Evolutionary conservation across 768 basidiomycete genomes (phyloP).

Genomic region (Tulasnella sp.): DNA sequence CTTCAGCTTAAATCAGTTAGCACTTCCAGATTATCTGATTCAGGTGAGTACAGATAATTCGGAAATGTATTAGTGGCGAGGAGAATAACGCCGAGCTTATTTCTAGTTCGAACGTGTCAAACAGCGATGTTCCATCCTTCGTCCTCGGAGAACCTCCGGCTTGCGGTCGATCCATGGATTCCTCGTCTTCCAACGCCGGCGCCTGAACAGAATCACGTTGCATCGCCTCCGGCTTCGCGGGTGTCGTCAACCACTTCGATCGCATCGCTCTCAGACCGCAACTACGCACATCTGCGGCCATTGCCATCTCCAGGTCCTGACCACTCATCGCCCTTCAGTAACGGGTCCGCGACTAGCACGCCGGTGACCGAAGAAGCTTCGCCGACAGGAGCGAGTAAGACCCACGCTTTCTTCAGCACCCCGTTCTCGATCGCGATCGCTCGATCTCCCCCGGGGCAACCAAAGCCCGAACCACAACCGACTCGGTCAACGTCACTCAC

Average conservation of each 20-base stretch:
- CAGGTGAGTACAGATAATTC: not conserved
- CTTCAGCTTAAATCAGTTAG: not conserved
- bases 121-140: constrained; percentile 5
- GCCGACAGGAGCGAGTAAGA: constrained; percentile 34
- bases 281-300: constrained; percentile 3
- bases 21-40: not conserved
- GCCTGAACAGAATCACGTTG: not conserved
- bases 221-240: constrained; percentile 2
- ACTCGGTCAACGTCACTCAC: constrained; percentile 37
- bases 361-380: constrained; percentile 22
- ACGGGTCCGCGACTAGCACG: not conserved
- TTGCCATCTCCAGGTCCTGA: constrained; percentile 16
- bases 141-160: constrained; percentile 16
- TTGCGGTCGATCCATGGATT: constrained; percentile 13
- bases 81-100: not conserved
- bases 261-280: not conserved
- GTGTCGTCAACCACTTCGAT: constrained; percentile 11
- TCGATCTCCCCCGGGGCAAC: constrained; percentile 29
- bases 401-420: constrained; percentile 36
- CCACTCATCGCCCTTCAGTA: constrained; percentile 1
- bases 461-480: constrained; percentile 22
- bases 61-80: not conserved
- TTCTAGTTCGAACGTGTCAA: not conserved
- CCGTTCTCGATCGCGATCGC: constrained; percentile 28
- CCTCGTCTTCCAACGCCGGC: constrained; percentile 12